Percentiles rank a stretch among this genome's conserved stretches.
Evolutionary conservation across 2,329 filamentous ascomycete species (phyloP).

Genomic region (Trematosphaeria pertusa): DNA sequence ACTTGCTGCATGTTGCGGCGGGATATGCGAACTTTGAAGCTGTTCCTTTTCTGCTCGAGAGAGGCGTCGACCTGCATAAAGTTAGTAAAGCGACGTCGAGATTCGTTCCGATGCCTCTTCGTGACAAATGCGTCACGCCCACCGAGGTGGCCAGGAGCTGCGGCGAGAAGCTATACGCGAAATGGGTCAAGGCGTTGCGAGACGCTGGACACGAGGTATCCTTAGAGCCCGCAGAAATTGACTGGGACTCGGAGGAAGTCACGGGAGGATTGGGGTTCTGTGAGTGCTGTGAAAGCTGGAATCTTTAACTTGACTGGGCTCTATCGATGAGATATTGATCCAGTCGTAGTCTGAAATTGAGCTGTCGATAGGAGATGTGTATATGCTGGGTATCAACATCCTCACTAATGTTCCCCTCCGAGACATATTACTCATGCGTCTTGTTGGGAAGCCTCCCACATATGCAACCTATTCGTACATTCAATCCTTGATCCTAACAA

Average conservation of each 20-base stretch:
- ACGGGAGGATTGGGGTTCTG: slow-evolving; percentile 3
- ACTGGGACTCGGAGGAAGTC: slow-evolving; percentile 8
- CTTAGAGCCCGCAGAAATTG: slow-evolving; percentile 11
- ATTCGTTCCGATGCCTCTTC: slow-evolving; percentile 6
- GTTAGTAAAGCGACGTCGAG: slow-evolving; percentile 10
- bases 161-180: slow-evolving; percentile 11
- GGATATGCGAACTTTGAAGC: slow-evolving; percentile 10
- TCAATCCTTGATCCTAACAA: no score
- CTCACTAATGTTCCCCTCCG: no score
- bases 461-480: no score
- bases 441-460: no score
- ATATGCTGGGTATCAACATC: no score
- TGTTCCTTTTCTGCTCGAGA: slow-evolving; percentile 10
- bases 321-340: no score
- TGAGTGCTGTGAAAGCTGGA: slow-evolving; percentile 14
- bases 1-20: slow-evolving; percentile 15
- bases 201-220: slow-evolving; percentile 4
- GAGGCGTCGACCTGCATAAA: slow-evolving; percentile 9
- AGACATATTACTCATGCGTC: no score
- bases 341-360: no score
- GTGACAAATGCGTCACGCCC: slow-evolving; percentile 3
- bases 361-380: no score
- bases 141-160: slow-evolving; percentile 6
- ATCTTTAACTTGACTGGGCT: no score
- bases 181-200: slow-evolving; percentile 4